Base-by-base conservation (phyloP, 2,329 filamentous ascomycete genomes). In the Colletotrichum noveboracense region DNA sequence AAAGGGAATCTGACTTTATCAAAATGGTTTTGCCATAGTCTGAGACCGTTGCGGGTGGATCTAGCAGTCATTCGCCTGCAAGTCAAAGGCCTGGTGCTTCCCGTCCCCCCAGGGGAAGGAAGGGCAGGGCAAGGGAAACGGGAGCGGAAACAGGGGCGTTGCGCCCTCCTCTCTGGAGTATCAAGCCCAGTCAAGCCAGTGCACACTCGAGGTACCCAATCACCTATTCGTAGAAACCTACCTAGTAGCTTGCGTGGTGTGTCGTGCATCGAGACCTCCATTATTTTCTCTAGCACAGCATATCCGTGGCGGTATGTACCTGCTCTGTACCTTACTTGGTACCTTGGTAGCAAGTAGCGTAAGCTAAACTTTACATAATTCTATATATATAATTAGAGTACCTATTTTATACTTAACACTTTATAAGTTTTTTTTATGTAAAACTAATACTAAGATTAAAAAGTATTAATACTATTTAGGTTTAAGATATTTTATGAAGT, bases 1-100 rank as follows among this genome's bases (percentile, higher is more conserved):
- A 48, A 73, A 75, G 64, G 70, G 70, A 68, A 58, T 68, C 64
- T 75, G 64, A 72, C 56, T 73, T 68, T 68, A 67, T 73, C 65
- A 43, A 48, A 67, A 48, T 60, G 32, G 56, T 72, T 68, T 62
- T 34, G 56, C 70, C 56, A 67, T 75, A 60, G 73, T 68, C 70
- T 65, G 58, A 75, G 73, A 75, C 64, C 66, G 36, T 56, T 68
- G 43, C 18, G 34, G 26, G 70, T 73, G 70, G 72, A 72, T 66
- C 72, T 67, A 55, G 10, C 72, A 55, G 61, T 58, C 55, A 62
- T 52, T 73, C 65, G 55, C 28, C 48, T 70, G 68, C 61, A 66
- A 71, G 68, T 43, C 24, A 71, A 26, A 36, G 55, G 43, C 43
- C 43, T 48, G 43, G 43, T 48, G 43, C 43, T 21, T 48, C 43